Evolutionary conservation across 305 asterid genomes (phyloP), one percentile per base, ranked within the genome.

Genomic region (Nicotiana rustica): DNA sequence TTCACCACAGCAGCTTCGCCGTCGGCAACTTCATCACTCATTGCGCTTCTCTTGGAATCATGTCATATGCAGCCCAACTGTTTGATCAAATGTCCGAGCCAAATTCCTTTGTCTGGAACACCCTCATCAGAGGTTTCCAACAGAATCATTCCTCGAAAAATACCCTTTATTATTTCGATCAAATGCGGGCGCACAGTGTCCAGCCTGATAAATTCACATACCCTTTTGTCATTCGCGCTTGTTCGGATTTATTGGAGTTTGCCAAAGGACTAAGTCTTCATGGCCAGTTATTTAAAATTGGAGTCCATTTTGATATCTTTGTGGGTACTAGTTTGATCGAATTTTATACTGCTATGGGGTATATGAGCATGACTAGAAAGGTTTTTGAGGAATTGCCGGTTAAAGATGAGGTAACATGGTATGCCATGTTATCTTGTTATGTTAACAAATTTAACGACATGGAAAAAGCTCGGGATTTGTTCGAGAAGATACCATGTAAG

Each of bases 101-200:
- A 67, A 83, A 78, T 65, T 83, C 85, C 12, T 83, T 83, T 65
- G 85, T 78, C 0, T 83, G 85, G 85, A 83, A 83, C 19, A 83
- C 85, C 35, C 61, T 83, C 18, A 83, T 83, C 15, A 68, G 85
- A 29, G 85, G 85, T 4, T 83, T 65, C 69, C 85, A 83, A 44
- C 85, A 78, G 13, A 83, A 83, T 35, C 71, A 38, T 7, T 1
- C 35, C 3, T 71, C 83, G 14, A 29, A 4, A 15, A 0, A 38
- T 0, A 36, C 85, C 14, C 83, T 83, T 56, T 66, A 52, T 17
- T 83, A 67, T 61, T 83, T 78, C 2, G 13, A 62, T 15, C 55
- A 38, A 29, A 83, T 83, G 85, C 78, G 69, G 55, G 82, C 10
- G 4, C 41, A 67, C 15, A 8, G 36, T 57, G 79, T 25, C 2